These are phyloP conservation scores for Nemania abortiva DNA, from an alignment of 2,329 filamentous ascomycete genomes.

Conservation along the genomic window DNA sequence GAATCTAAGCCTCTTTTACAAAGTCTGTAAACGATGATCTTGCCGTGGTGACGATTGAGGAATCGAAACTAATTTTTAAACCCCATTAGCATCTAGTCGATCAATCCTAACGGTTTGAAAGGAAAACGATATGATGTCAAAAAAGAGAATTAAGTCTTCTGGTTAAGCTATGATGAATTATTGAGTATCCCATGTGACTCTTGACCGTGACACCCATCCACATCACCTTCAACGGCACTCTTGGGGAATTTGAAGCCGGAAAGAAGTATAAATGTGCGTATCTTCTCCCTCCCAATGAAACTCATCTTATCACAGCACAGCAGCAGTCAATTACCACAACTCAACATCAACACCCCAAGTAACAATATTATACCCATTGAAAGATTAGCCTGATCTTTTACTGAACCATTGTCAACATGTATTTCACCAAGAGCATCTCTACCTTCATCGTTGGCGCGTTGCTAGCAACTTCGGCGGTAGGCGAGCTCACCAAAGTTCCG, in stretches of 20 bases:
- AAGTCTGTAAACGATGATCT: slow-evolving; percentile 2
- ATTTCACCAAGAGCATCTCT: slow-evolving; percentile 21
- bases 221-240: not conserved
- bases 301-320: not conserved
- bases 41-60: not conserved
- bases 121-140: slow-evolving; percentile 20
- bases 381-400: not conserved
- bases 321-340: not conserved
- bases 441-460: slow-evolving; percentile 16
- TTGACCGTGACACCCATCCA: too few relatives aligned
- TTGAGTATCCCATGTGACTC: too few relatives aligned
- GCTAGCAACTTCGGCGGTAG: slow-evolving; percentile 12
- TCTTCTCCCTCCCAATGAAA: not conserved
- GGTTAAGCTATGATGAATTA: too few relatives aligned
- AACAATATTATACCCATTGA: not conserved
- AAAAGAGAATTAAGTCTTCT: too few relatives aligned
- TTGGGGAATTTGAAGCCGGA: too few relatives aligned
- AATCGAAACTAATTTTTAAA: not conserved
- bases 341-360: not conserved
- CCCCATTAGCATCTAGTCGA: not conserved
- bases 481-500: slow-evolving; percentile 14
- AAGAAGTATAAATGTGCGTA: slow-evolving; percentile 12
- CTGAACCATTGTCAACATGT: slow-evolving; percentile 3
- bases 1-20: not conserved
- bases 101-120: slow-evolving; percentile 7